Evolutionary conservation across 2,329 filamentous ascomycete species (phyloP).

Genomic region (Epicoccum nigrum): DNA sequence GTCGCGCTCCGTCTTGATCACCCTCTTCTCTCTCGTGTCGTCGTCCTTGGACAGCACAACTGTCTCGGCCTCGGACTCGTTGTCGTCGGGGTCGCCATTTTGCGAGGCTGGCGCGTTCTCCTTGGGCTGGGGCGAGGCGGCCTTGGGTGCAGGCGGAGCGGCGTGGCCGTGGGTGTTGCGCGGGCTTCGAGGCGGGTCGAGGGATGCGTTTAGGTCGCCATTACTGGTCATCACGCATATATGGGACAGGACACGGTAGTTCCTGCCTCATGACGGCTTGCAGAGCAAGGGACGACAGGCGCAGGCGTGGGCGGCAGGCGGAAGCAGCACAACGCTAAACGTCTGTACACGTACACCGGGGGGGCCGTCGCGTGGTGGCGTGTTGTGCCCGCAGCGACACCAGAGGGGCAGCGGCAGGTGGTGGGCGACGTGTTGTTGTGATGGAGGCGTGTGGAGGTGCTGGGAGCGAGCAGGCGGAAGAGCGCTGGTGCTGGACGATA

Average conservation of each 20-base stretch:
- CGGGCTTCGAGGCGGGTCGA: slow-evolving; percentile 25
- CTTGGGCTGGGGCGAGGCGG: slow-evolving; percentile 28
- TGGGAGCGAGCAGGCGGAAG: slow-evolving; percentile 21
- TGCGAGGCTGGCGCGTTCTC: slow-evolving; percentile 23
- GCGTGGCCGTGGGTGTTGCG: slow-evolving; percentile 2
- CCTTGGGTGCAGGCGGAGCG: slow-evolving; percentile 19
- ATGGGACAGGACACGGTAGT: slow-evolving; percentile 44
- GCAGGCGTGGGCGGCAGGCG: slow-evolving; percentile 18
- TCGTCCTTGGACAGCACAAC: slow-evolving; percentile 53
- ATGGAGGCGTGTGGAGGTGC: slow-evolving; percentile 21
- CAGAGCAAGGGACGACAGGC: slow-evolving; percentile 35
- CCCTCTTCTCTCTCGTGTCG: slow-evolving; percentile 46
- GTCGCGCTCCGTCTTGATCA: slow-evolving; percentile 50
- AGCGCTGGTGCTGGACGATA: slow-evolving; percentile 15
- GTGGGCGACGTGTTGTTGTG: slow-evolving; percentile 18
- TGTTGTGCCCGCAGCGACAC: slow-evolving; percentile 17
- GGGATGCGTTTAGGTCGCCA: slow-evolving; percentile 43
- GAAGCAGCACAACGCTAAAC: slow-evolving; percentile 14
- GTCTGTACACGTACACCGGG: slow-evolving; percentile 17
- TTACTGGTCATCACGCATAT: slow-evolving; percentile 50
- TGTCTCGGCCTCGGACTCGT: slow-evolving; percentile 59
- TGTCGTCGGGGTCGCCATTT: slow-evolving; percentile 45
- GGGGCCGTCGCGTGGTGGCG: slow-evolving; percentile 20
- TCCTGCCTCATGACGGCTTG: slow-evolving; percentile 49
- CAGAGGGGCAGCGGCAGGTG: slow-evolving; percentile 16